Conservation (phyloP, 305 asterid species). For the Fraxinus velutina region DNA sequence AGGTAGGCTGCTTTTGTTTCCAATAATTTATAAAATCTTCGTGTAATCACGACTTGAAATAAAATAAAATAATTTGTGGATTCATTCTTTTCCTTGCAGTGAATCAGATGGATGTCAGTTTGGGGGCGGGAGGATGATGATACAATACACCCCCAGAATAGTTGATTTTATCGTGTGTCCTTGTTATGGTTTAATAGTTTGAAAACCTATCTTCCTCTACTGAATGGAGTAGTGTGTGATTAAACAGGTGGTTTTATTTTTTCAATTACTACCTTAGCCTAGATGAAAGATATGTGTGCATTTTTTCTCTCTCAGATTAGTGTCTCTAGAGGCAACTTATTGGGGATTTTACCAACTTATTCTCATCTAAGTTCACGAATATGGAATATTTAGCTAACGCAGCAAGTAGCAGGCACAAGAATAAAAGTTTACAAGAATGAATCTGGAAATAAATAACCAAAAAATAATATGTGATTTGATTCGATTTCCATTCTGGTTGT, state of each 20-base stretch:
- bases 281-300: not conserved
- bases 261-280: slow-evolving; percentile 39
- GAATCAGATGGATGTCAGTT: slow-evolving; percentile 34
- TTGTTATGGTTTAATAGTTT: slow-evolving; percentile 31
- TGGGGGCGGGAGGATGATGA: slow-evolving; percentile 25
- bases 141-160: slow-evolving; percentile 9
- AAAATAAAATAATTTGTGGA: not conserved
- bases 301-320: not conserved
- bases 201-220: slow-evolving; percentile 18
- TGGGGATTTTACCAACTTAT: not conserved
- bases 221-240: slow-evolving; percentile 20
- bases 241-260: slow-evolving; percentile 59
- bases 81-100: slow-evolving; percentile 43
- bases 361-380: not conserved
- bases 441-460: not conserved
- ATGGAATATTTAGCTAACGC: not conserved
- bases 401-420: not conserved
- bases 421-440: not conserved
- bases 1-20: slow-evolving; percentile 36
- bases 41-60: not conserved
- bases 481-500: not conserved
- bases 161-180: slow-evolving; percentile 28
- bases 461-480: not conserved
- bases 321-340: not conserved
- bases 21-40: not conserved